Conservation (phyloP, 2,329 filamentous ascomycete species). For the Phialocephala sp. region DNA sequence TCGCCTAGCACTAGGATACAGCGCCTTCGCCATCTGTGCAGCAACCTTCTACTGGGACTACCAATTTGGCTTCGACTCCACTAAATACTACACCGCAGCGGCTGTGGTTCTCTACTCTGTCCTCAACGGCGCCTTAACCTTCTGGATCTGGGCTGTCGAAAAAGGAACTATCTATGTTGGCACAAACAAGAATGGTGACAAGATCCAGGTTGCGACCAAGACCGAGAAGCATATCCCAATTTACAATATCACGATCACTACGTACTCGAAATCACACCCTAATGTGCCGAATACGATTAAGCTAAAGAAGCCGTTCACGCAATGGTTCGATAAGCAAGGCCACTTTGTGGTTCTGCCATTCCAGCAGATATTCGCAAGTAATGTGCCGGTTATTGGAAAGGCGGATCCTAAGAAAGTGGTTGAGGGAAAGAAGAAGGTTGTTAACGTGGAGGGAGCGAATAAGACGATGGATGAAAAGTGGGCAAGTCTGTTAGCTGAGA, state of each 20-base stretch:
- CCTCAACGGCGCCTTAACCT: slow-evolving; percentile 78
- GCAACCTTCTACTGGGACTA: slow-evolving; percentile 92
- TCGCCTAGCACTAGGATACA: slow-evolving; percentile 82
- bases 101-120: slow-evolving; percentile 82
- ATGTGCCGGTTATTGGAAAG: slow-evolving; percentile 68
- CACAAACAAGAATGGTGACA: slow-evolving; percentile 64
- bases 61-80: slow-evolving; percentile 85
- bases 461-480: slow-evolving; percentile 41
- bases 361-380: slow-evolving; percentile 76
- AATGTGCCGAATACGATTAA: background rate
- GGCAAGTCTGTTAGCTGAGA: slow-evolving; percentile 41
- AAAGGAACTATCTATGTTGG: slow-evolving; percentile 83
- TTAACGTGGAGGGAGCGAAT: slow-evolving; percentile 23
- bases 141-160: slow-evolving; percentile 87
- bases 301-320: slow-evolving; percentile 69
- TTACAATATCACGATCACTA: slow-evolving; percentile 75
- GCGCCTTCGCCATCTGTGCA: slow-evolving; percentile 78
- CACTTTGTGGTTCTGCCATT: slow-evolving; percentile 77
- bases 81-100: slow-evolving; percentile 78
- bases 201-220: slow-evolving; percentile 74
- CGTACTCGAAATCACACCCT: slow-evolving; percentile 41
- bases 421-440: slow-evolving; percentile 37
- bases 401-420: slow-evolving; percentile 66
- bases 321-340: slow-evolving; percentile 78
- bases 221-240: slow-evolving; percentile 80